Conservation (phyloP, 1,139 yeast genomes). For the Geotrichum aggregatum region DNA sequence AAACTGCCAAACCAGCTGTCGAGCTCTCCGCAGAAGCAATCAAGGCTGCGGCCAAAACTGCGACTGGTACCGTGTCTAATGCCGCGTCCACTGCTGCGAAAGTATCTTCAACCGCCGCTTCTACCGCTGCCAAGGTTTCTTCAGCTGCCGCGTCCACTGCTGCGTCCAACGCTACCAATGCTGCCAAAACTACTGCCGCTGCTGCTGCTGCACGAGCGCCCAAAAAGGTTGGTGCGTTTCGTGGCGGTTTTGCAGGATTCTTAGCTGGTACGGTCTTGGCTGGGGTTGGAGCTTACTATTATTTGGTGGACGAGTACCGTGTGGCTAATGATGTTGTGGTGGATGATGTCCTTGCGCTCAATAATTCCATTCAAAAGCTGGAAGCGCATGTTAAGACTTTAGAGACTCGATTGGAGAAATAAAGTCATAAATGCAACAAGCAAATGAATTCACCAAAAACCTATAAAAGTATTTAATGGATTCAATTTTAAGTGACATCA, state of each 20-base stretch:
- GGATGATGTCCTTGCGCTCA: constrained; percentile 69
- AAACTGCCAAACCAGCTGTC: neutral
- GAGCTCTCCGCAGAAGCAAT: neutral
- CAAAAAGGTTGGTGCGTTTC: constrained; percentile 34
- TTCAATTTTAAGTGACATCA: no score
- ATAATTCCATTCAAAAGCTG: constrained; percentile 60
- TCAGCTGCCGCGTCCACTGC: neutral
- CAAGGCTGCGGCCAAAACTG: neutral
- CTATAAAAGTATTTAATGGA: no score
- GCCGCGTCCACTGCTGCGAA: neutral
- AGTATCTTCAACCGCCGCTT: neutral
- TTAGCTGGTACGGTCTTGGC: constrained; percentile 70
- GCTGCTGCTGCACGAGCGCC: constrained; percentile 23
- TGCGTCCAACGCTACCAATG: neutral
- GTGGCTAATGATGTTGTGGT: constrained; percentile 66
- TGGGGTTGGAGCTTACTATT: constrained; percentile 72
- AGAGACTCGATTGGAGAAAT: constrained; percentile 29
- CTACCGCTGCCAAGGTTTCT: constrained; percentile 1
- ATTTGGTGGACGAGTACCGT: constrained; percentile 73
- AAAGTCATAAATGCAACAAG: neutral
- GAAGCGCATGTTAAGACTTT: constrained; percentile 47
- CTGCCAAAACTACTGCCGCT: neutral
- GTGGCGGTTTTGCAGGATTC: constrained; percentile 57
- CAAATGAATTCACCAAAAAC: neutral
- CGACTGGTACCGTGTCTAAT: neutral